A percentile compares a stretch with the other conserved stretches of the same genome.
These are phyloP conservation scores for Spiraea crenata DNA, from an alignment of 331 rosid genomes.

Conservation along the genomic window DNA sequence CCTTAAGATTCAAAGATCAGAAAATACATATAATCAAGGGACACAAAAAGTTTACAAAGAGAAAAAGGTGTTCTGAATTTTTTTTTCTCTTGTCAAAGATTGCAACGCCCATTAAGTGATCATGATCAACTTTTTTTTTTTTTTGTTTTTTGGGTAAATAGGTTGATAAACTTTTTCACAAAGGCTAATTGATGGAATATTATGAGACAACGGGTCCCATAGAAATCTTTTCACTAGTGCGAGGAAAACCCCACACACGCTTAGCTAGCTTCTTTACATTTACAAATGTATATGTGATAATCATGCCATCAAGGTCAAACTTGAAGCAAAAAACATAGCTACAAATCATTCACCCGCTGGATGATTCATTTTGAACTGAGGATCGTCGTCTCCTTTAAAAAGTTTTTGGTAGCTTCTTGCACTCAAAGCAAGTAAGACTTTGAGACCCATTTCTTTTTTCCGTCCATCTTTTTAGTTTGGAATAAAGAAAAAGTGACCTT, in stretches of 20 bases:
- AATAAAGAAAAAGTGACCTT: conserved; percentile 58
- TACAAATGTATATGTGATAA: conserved; percentile 38
- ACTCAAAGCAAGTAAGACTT: conserved; percentile 94
- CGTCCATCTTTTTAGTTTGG: conserved; percentile 36
- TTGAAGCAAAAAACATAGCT: conserved; percentile 69
- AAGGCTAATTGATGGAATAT: conserved; percentile 75
- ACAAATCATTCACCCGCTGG: conserved; percentile 60
- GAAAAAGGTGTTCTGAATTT: no score
- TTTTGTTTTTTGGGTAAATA: no score
- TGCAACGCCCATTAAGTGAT: no score
- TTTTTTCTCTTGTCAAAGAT: not conserved
- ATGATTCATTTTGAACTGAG: conserved; percentile 34
- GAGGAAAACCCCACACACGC: conserved; percentile 55
- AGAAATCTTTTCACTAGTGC: conserved; percentile 52
- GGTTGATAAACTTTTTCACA: conserved; percentile 18
- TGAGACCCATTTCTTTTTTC: conserved; percentile 35
- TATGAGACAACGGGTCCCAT: conserved; percentile 64
- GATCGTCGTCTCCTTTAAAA: conserved; percentile 48
- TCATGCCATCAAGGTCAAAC: conserved; percentile 88
- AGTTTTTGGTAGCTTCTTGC: conserved; percentile 94
- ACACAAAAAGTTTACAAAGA: no score
- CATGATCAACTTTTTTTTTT: no score
- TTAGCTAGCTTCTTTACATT: conserved; percentile 24
- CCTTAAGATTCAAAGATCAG: no score
- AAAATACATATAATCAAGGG: no score